Percentiles rank a stretch among this genome's conserved stretches.
phyloP scores from a whole-genome alignment of 345 rosid genomes.

The Gynandropsis gynandra region DNA sequence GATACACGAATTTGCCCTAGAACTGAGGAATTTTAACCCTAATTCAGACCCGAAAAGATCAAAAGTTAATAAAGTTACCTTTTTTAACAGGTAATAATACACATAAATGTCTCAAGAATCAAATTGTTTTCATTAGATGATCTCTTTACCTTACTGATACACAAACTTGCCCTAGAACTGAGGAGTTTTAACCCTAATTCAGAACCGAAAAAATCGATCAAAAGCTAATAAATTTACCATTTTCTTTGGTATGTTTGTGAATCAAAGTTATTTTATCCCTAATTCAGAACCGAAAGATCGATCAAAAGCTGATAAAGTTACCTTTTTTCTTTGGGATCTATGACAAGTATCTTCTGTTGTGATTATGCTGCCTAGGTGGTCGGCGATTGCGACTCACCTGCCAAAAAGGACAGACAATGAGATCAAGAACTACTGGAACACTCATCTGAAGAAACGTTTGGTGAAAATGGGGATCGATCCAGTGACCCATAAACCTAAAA shows the following conservation, averaged over 20 bases:
- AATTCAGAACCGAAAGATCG: too few species aligned
- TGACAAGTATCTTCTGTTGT: too few species aligned
- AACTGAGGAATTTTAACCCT: background rate
- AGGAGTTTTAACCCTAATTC: background rate
- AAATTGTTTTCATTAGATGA: background rate
- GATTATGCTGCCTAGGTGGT: constrained; percentile 48
- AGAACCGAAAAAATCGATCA: too few species aligned
- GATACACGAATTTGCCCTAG: background rate
- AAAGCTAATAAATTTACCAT: too few species aligned
- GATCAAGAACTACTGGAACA: constrained; percentile 78
- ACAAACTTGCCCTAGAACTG: background rate
- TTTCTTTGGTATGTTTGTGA: too few species aligned
- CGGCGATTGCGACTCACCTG: constrained; percentile 71
- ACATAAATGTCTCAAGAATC: too few species aligned
- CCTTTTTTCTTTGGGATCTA: too few species aligned
- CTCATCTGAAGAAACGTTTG: constrained; percentile 60
- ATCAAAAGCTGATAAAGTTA: too few species aligned
- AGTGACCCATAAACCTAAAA: constrained; percentile 67
- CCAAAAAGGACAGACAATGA: constrained; percentile 77
- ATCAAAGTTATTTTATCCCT: too few species aligned
- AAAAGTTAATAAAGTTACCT: too few species aligned
- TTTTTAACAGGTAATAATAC: too few species aligned
- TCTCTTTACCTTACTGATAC: constrained; percentile 15
- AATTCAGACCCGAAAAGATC: too few species aligned
- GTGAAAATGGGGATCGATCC: constrained; percentile 81